Percentiles rank a stretch among this genome's conserved stretches.
Evolutionary conservation across 2,329 filamentous ascomycete species (phyloP).

Genomic region (Alternaria gansuensis): DNA sequence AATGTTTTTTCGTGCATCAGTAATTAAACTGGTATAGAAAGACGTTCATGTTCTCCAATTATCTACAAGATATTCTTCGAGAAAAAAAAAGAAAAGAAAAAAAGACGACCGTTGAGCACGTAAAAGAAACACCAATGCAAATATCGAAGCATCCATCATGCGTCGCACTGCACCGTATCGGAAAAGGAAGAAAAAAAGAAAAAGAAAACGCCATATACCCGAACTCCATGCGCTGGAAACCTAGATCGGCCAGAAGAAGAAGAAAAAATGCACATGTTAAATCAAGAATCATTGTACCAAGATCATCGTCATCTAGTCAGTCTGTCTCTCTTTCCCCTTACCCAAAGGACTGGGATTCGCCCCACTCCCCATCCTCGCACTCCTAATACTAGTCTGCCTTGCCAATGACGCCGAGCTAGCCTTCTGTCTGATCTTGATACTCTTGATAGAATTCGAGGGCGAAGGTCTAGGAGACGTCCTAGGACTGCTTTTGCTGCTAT

Average conservation of each 20-base stretch:
- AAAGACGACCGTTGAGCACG: background rate
- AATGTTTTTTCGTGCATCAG: too few relatives aligned
- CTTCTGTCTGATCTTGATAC: constrained; percentile 38
- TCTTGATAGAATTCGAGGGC: constrained; percentile 35
- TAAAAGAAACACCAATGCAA: background rate
- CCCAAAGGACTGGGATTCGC: constrained; percentile 6
- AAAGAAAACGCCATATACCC: background rate
- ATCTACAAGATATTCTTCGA: too few relatives aligned
- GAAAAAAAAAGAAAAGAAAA: too few relatives aligned
- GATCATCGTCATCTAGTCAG: background rate
- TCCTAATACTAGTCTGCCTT: constrained; percentile 14
- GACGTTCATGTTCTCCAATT: too few relatives aligned
- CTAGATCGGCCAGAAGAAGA: background rate
- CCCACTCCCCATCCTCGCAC: constrained; percentile 5
- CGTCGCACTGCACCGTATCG: background rate
- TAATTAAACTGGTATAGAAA: too few relatives aligned
- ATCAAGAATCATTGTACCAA: background rate
- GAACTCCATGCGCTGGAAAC: constrained; percentile 1
- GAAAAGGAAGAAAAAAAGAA: too few relatives aligned
- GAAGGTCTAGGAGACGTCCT: constrained; percentile 28
- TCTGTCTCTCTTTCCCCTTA: constrained; percentile 7
- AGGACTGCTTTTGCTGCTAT: background rate
- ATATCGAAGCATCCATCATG: background rate
- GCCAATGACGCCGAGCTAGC: constrained; percentile 27
- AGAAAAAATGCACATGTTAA: background rate